Evolutionary conservation across 805 yeast species (phyloP).

Genomic region (Yueomyces sinensis): DNA sequence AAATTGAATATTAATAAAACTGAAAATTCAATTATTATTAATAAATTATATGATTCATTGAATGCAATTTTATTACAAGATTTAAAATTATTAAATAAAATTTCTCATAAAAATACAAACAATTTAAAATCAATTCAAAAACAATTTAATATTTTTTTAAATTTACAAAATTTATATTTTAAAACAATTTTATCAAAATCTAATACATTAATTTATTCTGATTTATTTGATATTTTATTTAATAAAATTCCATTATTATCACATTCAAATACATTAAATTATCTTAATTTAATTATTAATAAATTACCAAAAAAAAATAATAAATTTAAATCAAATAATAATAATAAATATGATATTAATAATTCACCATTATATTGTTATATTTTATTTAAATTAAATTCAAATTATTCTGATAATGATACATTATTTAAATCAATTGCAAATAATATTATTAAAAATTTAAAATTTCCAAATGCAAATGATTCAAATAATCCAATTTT

Average conservation of each 20-base stretch:
- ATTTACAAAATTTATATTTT: slow-evolving; percentile 17
- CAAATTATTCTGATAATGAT: slow-evolving; percentile 5
- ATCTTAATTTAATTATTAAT: slow-evolving; percentile 12
- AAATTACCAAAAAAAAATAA: slow-evolving; percentile 2
- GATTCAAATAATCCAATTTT: slow-evolving; percentile 19
- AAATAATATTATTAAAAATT: slow-evolving; percentile 8
- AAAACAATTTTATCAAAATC: slow-evolving; percentile 3
- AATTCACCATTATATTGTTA: not conserved
- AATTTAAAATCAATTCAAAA: slow-evolving; percentile 4
- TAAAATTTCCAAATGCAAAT: slow-evolving; percentile 34
- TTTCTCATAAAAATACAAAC: slow-evolving; percentile 4
- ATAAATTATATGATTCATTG: slow-evolving; percentile 11
- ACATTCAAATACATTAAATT: slow-evolving; percentile 14
- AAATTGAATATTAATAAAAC: slow-evolving; percentile 2
- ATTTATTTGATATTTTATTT: slow-evolving; percentile 5
- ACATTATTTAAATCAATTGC: slow-evolving; percentile 8
- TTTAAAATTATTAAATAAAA: too few relatives aligned
- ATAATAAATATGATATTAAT: not conserved
- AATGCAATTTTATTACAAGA: slow-evolving; percentile 10
- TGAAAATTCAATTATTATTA: slow-evolving; percentile 2
- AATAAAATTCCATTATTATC: slow-evolving; percentile 12
- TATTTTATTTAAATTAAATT: slow-evolving; percentile 1
- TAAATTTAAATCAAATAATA: not conserved
- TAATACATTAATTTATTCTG: slow-evolving; percentile 2
- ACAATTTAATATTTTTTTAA: slow-evolving; percentile 7